These are phyloP conservation scores for Lepidopterella palustris DNA, from an alignment of 495 filamentous ascomycete genomes.

Conservation along the genomic window DNA sequence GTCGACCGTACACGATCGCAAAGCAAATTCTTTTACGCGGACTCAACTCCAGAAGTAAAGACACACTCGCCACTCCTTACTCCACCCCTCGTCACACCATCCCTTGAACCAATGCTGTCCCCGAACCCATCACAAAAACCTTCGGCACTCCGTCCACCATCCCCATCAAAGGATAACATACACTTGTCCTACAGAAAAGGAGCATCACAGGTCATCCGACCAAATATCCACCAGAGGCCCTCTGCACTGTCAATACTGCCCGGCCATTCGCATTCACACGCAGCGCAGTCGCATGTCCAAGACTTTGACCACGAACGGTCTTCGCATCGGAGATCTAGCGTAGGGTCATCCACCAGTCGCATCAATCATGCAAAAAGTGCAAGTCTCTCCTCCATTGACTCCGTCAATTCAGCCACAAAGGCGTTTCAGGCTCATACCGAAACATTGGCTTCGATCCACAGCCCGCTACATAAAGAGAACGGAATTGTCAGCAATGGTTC, in stretches of 20 bases:
- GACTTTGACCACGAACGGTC: slow-evolving; percentile 5
- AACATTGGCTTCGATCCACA: slow-evolving; percentile 3
- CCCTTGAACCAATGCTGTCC: slow-evolving; percentile 25
- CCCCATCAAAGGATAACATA: slow-evolving; percentile 36
- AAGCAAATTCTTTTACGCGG: slow-evolving; percentile 44
- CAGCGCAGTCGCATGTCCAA: slow-evolving; percentile 4
- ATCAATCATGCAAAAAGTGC: slow-evolving; percentile 26
- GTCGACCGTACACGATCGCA: slow-evolving; percentile 15
- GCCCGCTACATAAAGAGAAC: slow-evolving; percentile 13
- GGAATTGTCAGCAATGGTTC: slow-evolving; percentile 20
- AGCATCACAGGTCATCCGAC: slow-evolving; percentile 35
- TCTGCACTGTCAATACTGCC: slow-evolving; percentile 17
- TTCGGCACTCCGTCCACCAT: slow-evolving; percentile 29
- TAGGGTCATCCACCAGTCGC: slow-evolving; percentile 11
- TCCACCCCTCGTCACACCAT: slow-evolving; percentile 27
- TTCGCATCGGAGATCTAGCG: slow-evolving; percentile 22
- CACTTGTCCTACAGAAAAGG: slow-evolving; percentile 41
- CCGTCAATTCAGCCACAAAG: slow-evolving; percentile 17
- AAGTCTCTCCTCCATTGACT: slow-evolving; percentile 31
- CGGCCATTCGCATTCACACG: not conserved
- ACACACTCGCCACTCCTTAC: slow-evolving; percentile 18
- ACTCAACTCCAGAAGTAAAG: slow-evolving; percentile 42
- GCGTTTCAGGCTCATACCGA: slow-evolving; percentile 1
- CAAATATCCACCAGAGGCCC: slow-evolving; percentile 10
- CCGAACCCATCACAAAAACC: slow-evolving; percentile 6